These are phyloP conservation scores for Beauveria varroae DNA, from an alignment of 2,329 filamentous ascomycete genomes.

Conservation along the genomic window DNA sequence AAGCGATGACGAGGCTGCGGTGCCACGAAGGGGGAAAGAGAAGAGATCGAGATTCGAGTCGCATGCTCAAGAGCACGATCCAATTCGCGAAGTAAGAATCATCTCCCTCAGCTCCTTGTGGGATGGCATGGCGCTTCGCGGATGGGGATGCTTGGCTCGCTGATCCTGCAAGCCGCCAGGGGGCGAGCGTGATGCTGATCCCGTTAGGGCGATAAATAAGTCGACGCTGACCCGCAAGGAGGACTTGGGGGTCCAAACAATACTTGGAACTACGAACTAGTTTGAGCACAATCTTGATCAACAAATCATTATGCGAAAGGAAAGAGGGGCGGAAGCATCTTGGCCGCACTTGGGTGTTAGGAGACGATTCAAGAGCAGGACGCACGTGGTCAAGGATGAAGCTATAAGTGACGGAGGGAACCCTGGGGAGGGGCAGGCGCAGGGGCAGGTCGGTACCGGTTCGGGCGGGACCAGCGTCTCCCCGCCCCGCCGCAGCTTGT, in stretches of 20 bases:
- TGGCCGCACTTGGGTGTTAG: not conserved
- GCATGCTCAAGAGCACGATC: not conserved
- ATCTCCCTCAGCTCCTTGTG: not conserved
- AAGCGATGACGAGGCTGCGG: not conserved
- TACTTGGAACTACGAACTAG: not conserved
- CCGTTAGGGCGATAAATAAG: not conserved
- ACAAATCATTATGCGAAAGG: not conserved
- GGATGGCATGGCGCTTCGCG: not conserved
- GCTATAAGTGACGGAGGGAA: constrained; percentile 1
- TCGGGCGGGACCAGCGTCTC: not conserved
- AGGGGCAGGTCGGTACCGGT: not conserved
- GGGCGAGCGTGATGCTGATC: constrained; percentile 1
- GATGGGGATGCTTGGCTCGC: not conserved
- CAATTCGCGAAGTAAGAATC: not conserved
- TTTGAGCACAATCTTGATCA: not conserved
- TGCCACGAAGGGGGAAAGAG: not conserved
- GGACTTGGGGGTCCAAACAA: not conserved
- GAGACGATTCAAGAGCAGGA: not conserved
- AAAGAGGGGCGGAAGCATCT: too few relatives aligned
- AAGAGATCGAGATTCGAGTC: not conserved
- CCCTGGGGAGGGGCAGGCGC: not conserved
- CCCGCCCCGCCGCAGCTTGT: not conserved
- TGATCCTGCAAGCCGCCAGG: constrained; percentile 3
- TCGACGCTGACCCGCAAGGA: not conserved
- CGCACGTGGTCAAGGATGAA: constrained; percentile 1